These are phyloP conservation scores for Coniferiporia weirii DNA, from an alignment of 1,284 basidiomycete genomes.

Conservation along the genomic window DNA sequence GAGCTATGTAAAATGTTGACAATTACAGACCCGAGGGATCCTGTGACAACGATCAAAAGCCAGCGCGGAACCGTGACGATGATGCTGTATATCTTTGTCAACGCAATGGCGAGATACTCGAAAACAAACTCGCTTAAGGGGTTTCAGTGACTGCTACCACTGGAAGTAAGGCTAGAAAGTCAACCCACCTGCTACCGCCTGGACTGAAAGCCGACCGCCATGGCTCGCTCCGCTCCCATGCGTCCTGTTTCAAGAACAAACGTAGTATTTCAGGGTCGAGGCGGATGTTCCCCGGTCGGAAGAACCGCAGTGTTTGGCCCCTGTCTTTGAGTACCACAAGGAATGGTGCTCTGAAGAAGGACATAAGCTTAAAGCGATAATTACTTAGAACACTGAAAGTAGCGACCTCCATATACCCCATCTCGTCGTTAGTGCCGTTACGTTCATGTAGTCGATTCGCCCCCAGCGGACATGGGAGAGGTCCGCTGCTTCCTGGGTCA, in stretches of 20 bases:
- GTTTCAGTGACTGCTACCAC: slow-evolving; percentile 6
- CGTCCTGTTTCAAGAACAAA: slow-evolving; percentile 56
- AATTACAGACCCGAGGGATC: slow-evolving; percentile 51
- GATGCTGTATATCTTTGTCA: slow-evolving; percentile 48
- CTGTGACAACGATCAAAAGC: slow-evolving; percentile 53
- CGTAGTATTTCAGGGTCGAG: slow-evolving; percentile 53
- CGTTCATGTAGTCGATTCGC: slow-evolving; percentile 76
- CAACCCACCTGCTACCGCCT: slow-evolving; percentile 61
- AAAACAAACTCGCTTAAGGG: slow-evolving; percentile 58
- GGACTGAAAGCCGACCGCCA: slow-evolving; percentile 64
- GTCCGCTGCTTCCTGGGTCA: slow-evolving; percentile 53
- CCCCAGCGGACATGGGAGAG: slow-evolving; percentile 69
- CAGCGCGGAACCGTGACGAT: slow-evolving; percentile 50
- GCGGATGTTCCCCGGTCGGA: slow-evolving; percentile 54
- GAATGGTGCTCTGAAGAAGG: slow-evolving; percentile 52
- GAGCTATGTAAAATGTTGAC: slow-evolving; percentile 48
- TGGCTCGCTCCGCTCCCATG: slow-evolving; percentile 50
- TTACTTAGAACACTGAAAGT: too few relatives aligned
- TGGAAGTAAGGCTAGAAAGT: slow-evolving; percentile 10
- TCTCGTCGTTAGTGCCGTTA: slow-evolving; percentile 72
- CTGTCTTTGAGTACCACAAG: slow-evolving; percentile 62
- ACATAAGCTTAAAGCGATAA: too few relatives aligned
- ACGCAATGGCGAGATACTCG: slow-evolving; percentile 48
- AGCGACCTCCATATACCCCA: slow-evolving; percentile 73
- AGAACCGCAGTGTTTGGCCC: slow-evolving; percentile 71